Percentiles rank a stretch among this genome's conserved stretches.
phyloP scores from a whole-genome alignment of 306 rosid species.

The Clitoria ternatea region DNA sequence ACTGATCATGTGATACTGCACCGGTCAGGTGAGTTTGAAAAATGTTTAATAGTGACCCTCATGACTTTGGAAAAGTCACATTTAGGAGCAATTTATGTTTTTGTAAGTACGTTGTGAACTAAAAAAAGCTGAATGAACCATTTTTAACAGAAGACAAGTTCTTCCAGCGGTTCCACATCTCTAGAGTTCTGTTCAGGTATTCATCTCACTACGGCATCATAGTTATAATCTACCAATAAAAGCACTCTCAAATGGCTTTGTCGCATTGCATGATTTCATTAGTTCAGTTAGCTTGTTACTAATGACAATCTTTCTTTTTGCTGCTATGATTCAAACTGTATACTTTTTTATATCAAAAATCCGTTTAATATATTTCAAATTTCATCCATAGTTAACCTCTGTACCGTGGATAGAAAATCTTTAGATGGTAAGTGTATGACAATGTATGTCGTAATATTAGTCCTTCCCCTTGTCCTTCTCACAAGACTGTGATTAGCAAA shows the following conservation, averaged over 20 bases:
- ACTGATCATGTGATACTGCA: too few species aligned
- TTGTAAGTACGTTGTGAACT: neutral
- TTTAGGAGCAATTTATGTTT: too few species aligned
- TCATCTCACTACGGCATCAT: neutral
- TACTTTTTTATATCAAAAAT: neutral
- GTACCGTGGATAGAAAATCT: neutral
- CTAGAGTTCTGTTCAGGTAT: conserved; percentile 65
- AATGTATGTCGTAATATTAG: neutral
- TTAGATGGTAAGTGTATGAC: neutral
- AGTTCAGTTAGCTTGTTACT: neutral
- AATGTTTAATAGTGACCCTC: too few species aligned
- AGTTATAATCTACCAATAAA: neutral
- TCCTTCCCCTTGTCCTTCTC: neutral
- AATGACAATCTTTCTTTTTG: neutral
- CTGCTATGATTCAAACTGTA: neutral
- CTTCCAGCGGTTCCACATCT: conserved; percentile 77
- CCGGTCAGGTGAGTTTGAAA: too few species aligned
- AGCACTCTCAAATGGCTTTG: neutral
- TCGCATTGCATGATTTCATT: neutral
- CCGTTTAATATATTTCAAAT: neutral
- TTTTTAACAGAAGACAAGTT: conserved; percentile 67
- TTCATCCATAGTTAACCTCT: neutral
- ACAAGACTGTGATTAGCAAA: neutral
- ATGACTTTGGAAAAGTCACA: too few species aligned
- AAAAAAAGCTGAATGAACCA: neutral